These are phyloP conservation scores for Russula virescens DNA, from an alignment of 768 basidiomycete genomes.

Conservation along the genomic window DNA sequence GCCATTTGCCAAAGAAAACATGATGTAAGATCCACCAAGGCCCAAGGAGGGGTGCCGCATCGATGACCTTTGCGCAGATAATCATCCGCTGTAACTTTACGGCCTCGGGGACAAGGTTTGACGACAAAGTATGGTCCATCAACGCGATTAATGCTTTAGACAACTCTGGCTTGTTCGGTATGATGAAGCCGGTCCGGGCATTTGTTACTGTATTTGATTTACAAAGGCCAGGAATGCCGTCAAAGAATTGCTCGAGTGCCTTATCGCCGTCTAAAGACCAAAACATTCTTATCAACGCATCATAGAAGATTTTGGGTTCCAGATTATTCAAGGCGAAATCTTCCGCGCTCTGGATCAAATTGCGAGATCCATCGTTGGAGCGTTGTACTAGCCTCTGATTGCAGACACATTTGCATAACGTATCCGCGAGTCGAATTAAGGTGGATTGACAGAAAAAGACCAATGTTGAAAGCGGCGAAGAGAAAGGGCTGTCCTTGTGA, in stretches of 20 bases:
- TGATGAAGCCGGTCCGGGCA: neutral
- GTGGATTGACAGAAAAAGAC: neutral
- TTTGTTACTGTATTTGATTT: neutral
- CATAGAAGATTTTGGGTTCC: neutral
- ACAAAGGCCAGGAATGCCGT: constrained; percentile 8
- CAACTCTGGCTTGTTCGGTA: neutral
- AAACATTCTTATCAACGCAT: constrained; percentile 2
- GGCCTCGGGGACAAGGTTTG: neutral
- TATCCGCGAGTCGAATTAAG: neutral
- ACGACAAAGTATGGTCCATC: constrained; percentile 14
- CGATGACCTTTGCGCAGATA: constrained; percentile 4
- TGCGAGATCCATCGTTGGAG: neutral
- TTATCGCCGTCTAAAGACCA: neutral
- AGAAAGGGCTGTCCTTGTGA: constrained; percentile 8
- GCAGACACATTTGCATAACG: no score
- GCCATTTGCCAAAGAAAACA: constrained; percentile 3
- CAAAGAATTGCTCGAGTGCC: constrained; percentile 15
- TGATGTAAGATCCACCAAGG: constrained; percentile 2
- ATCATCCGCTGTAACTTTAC: constrained; percentile 10
- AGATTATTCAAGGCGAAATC: neutral
- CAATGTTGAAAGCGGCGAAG: neutral
- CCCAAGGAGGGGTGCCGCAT: neutral
- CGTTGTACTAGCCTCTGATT: neutral
- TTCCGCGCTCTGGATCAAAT: neutral
- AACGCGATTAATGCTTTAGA: neutral